These are phyloP conservation scores for Tricholoma terreum DNA, from an alignment of 768 basidiomycete genomes.

Conservation along the genomic window DNA sequence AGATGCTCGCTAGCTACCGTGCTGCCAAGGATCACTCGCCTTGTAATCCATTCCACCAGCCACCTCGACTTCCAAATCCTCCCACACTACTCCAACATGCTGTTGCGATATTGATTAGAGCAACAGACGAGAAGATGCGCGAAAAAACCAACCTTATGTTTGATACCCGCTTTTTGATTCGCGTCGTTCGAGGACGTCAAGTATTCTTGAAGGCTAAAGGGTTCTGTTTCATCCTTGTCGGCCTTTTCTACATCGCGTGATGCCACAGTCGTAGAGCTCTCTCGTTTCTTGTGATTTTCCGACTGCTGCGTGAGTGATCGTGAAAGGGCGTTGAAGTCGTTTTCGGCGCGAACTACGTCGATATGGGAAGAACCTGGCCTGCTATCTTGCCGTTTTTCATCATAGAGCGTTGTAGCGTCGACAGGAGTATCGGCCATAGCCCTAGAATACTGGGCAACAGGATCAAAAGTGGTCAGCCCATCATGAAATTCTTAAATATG, in stretches of 20 bases:
- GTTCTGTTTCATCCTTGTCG: slow-evolving; percentile 26
- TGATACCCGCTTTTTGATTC: slow-evolving; percentile 60
- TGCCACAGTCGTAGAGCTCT: slow-evolving; percentile 28
- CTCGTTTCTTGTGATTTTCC: slow-evolving; percentile 16
- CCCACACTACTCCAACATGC: slow-evolving; percentile 76
- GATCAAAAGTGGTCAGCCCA: background rate
- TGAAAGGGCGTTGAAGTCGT: slow-evolving; percentile 53
- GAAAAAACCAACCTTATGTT: slow-evolving; percentile 47
- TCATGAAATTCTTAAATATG: background rate
- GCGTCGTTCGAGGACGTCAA: slow-evolving; percentile 65
- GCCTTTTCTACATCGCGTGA: slow-evolving; percentile 44
- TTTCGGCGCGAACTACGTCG: slow-evolving; percentile 49
- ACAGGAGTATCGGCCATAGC: slow-evolving; percentile 29
- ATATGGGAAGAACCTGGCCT: slow-evolving; percentile 31
- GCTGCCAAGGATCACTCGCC: slow-evolving; percentile 29
- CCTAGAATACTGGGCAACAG: background rate
- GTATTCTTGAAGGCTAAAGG: slow-evolving; percentile 68
- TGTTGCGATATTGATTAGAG: slow-evolving; percentile 14
- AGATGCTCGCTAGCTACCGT: background rate
- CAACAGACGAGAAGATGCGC: background rate
- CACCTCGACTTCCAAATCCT: slow-evolving; percentile 61
- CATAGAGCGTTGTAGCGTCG: slow-evolving; percentile 29
- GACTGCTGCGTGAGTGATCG: slow-evolving; percentile 37
- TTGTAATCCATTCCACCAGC: slow-evolving; percentile 54
- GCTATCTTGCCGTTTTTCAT: slow-evolving; percentile 14